Evolutionary conservation across 345 rosid genomes (phyloP).

Genomic region (Syzygium oleosum): DNA sequence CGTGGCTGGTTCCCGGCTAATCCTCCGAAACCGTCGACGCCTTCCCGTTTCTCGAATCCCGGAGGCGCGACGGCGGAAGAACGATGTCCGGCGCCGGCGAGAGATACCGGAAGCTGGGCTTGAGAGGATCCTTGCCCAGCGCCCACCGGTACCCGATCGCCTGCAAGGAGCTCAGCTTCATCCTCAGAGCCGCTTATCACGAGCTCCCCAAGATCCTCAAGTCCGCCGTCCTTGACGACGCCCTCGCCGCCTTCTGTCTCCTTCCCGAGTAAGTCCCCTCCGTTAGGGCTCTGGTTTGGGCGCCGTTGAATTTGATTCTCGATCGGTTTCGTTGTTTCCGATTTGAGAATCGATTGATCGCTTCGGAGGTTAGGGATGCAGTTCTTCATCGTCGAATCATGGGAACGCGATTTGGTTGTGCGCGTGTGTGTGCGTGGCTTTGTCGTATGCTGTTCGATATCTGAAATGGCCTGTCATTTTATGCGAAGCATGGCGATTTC

Average conservation of each 20-base stretch:
- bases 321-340: not conserved
- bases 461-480: not conserved
- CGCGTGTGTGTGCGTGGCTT: not conserved
- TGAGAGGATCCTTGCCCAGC: constrained; percentile 35
- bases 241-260: constrained; percentile 64
- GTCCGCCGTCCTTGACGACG: constrained; percentile 52
- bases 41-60: not conserved
- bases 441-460: not conserved
- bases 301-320: not conserved
- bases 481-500: not conserved
- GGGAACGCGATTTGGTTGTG: not conserved
- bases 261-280: constrained; percentile 49
- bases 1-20: not conserved
- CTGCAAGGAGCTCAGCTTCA: constrained; percentile 60
- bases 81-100: constrained; percentile 34
- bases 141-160: constrained; percentile 48
- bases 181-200: constrained; percentile 37
- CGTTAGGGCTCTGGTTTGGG: not conserved
- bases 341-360: not conserved
- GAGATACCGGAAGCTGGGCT: constrained; percentile 45
- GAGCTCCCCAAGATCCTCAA: constrained; percentile 53
- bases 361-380: not conserved
- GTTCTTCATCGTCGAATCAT: not conserved
- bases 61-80: not conserved
- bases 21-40: not conserved